Evolutionary conservation across 2,329 filamentous ascomycete genomes (phyloP).

Genomic region (Davidsoniella eucalypti): DNA sequence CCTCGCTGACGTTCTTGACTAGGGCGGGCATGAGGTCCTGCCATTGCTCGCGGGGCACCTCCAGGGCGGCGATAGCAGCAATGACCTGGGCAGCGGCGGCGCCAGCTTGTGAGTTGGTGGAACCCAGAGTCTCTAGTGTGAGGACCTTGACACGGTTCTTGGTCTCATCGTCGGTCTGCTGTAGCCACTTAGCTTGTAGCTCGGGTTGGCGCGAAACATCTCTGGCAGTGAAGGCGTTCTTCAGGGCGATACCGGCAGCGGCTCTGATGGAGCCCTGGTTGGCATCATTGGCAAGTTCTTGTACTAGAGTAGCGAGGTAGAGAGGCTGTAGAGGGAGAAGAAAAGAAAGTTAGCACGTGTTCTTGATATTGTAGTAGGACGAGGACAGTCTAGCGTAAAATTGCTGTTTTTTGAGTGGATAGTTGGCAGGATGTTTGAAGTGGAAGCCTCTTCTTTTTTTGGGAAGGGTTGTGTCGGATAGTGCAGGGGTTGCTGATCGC

Average conservation of each 20-base stretch:
- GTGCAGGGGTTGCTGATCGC: neutral
- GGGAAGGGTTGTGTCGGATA: neutral
- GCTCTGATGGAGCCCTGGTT: constrained; percentile 72
- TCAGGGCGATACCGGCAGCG: constrained; percentile 87
- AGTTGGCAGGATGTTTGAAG: neutral
- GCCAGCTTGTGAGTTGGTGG: constrained; percentile 66
- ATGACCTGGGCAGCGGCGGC: constrained; percentile 89
- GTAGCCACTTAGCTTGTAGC: constrained; percentile 85
- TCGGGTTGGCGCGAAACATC: constrained; percentile 76
- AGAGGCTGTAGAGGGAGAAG: constrained; percentile 44
- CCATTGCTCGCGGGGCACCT: constrained; percentile 88
- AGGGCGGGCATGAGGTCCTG: constrained; percentile 73
- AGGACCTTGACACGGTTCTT: constrained; percentile 80
- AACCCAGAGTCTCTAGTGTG: constrained; percentile 73
- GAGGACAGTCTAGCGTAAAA: no score
- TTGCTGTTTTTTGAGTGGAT: no score
- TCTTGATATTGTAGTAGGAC: no score
- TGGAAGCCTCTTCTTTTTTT: neutral
- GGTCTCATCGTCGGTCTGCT: constrained; percentile 62
- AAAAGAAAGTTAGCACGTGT: no score
- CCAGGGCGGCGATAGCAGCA: constrained; percentile 83
- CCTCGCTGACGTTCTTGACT: constrained; percentile 83
- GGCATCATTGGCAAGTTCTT: constrained; percentile 83
- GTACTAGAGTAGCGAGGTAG: constrained; percentile 83
- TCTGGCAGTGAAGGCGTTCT: constrained; percentile 94